Evolutionary conservation across 805 yeast genomes (phyloP).

Genomic region (Naumovozyma dairenensis): DNA sequence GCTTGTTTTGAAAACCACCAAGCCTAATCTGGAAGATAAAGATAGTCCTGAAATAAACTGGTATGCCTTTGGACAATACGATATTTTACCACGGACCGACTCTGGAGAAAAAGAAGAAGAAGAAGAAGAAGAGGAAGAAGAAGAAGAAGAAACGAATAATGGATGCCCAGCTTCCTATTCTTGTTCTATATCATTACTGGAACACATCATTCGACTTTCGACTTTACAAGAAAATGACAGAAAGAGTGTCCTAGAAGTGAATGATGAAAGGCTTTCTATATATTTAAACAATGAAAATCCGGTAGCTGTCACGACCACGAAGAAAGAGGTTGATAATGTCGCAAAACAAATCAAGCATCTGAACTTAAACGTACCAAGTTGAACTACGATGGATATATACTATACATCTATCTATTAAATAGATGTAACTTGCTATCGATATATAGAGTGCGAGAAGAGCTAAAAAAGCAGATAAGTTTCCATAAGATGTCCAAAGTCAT

Average conservation of each 20-base stretch:
- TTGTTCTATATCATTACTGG: conserved; percentile 44
- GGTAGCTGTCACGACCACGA: conserved; percentile 4
- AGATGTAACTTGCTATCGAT: too few species aligned
- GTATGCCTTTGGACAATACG: conserved; percentile 43
- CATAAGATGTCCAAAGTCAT: too few species aligned
- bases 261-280: conserved; percentile 56
- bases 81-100: conserved; percentile 13
- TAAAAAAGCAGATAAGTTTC: too few species aligned
- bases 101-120: conserved; percentile 25
- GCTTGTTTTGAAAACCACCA: conserved; percentile 44
- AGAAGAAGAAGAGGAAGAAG: conserved; percentile 26
- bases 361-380: too few species aligned
- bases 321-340: conserved; percentile 4
- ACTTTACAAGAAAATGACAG: conserved; percentile 55
- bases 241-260: conserved; percentile 39
- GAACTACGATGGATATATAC: too few species aligned
- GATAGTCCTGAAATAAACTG: conserved; percentile 32
- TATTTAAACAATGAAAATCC: conserved; percentile 50
- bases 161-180: conserved; percentile 24
- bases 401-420: too few species aligned
- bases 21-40: conserved; percentile 13
- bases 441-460: too few species aligned
- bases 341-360: too few species aligned
- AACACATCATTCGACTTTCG: conserved; percentile 50
- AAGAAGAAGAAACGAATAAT: conserved; percentile 4